Conservation (phyloP, 1,284 basidiomycete genomes). For the Malassezia yamatoensis region DNA sequence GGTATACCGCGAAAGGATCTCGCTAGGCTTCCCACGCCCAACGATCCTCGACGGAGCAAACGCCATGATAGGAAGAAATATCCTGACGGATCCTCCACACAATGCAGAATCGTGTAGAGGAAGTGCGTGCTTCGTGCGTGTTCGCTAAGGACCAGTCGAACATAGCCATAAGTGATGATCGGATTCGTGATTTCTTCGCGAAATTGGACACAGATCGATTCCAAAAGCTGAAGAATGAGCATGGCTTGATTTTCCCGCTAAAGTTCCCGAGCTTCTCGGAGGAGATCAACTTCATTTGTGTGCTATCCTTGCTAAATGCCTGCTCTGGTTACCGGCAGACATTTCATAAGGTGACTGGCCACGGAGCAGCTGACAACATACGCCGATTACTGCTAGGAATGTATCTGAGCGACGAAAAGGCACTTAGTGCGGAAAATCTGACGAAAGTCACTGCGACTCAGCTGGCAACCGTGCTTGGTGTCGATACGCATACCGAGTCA, state of each 20-base stretch:
- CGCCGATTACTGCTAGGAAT: conserved; percentile 29
- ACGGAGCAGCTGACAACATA: conserved; percentile 35
- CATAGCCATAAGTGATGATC: conserved; percentile 11
- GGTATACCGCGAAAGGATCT: conserved; percentile 4
- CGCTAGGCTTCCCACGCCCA: conserved; percentile 7
- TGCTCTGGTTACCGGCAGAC: conserved; percentile 31
- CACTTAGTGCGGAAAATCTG: conserved; percentile 24
- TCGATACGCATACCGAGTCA: conserved; percentile 53
- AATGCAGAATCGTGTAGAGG: conserved; percentile 14
- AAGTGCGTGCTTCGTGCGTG: conserved; percentile 18
- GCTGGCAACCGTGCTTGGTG: conserved; percentile 28
- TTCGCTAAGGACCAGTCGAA: not conserved
- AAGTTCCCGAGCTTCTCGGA: conserved; percentile 23
- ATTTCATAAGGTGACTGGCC: conserved; percentile 30
- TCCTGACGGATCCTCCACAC: conserved; percentile 6
- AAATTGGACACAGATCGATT: conserved; percentile 15
- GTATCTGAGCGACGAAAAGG: conserved; percentile 25
- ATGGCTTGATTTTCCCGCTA: conserved; percentile 36
- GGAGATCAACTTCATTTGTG: conserved; percentile 37
- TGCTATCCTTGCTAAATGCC: conserved; percentile 36
- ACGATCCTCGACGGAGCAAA: conserved; percentile 1
- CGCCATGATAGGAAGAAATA: conserved; percentile 10
- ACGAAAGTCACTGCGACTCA: conserved; percentile 13
- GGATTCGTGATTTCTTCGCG: conserved; percentile 26
- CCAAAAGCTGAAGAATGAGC: conserved; percentile 19